These are phyloP conservation scores for Jaenimonas drosophilae DNA, from an alignment of 208 protist genomes.

Conservation along the genomic window DNA sequence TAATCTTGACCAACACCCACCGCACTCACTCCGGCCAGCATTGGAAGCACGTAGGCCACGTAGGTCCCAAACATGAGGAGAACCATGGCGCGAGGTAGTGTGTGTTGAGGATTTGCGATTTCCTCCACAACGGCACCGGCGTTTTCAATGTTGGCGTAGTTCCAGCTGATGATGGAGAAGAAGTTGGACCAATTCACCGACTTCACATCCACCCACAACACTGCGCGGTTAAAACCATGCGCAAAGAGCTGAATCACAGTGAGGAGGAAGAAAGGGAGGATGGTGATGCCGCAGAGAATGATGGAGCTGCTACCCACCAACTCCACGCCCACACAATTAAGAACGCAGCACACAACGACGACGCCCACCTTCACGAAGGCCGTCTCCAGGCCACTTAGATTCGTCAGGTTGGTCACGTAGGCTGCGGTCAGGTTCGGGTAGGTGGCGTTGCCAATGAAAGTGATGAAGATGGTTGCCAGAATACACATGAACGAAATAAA, in stretches of 20 bases:
- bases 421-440: constrained; percentile 71
- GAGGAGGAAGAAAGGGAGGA: constrained; percentile 56
- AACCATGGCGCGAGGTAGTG: constrained; percentile 47
- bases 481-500: constrained; percentile 72
- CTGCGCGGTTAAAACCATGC: constrained; percentile 53
- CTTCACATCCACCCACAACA: constrained; percentile 43
- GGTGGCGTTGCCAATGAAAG: constrained; percentile 76
- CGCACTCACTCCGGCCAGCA: constrained; percentile 64
- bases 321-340: constrained; percentile 69
- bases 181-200: constrained; percentile 53
- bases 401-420: constrained; percentile 36
- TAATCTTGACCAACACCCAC: constrained; percentile 59
- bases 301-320: constrained; percentile 57
- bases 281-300: constrained; percentile 49
- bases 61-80: constrained; percentile 71
- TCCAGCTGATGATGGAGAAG: constrained; percentile 82
- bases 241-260: constrained; percentile 59
- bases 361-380: constrained; percentile 58
- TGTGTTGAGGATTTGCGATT: constrained; percentile 41
- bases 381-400: constrained; percentile 16
- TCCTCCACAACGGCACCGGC: constrained; percentile 71
- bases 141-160: constrained; percentile 86
- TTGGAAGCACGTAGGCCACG: constrained; percentile 68
- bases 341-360: constrained; percentile 43
- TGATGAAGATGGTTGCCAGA: constrained; percentile 64